Conservation (phyloP, 129 eudicot genomes). For the Helichrysum umbraculigerum region DNA sequence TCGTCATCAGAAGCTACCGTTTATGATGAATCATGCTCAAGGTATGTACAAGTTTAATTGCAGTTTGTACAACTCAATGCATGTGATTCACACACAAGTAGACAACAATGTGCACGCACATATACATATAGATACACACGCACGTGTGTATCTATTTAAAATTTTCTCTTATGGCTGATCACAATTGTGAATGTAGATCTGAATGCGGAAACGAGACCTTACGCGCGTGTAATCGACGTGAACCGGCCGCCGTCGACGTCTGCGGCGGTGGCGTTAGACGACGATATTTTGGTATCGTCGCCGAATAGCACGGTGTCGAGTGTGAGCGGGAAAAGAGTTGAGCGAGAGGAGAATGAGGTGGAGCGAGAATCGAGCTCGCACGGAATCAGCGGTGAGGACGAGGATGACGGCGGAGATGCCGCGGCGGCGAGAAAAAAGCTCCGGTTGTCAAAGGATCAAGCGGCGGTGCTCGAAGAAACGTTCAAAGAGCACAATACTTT, state of each 20-base stretch:
- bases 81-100: not conserved
- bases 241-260: constrained; percentile 45
- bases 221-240: constrained; percentile 46
- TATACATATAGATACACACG: constrained; percentile 7
- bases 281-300: constrained; percentile 55
- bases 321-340: constrained; percentile 69
- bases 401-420: constrained; percentile 66
- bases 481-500: constrained; percentile 81
- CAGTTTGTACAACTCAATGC: constrained; percentile 19
- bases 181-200: constrained; percentile 36
- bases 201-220: constrained; percentile 46
- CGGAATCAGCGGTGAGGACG: constrained; percentile 43
- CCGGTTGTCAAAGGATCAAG: constrained; percentile 71
- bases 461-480: constrained; percentile 79
- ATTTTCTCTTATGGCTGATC: constrained; percentile 5
- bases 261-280: constrained; percentile 51
- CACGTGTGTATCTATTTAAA: constrained; percentile 11
- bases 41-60: constrained; percentile 21
- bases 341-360: constrained; percentile 60
- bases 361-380: constrained; percentile 61
- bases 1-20: constrained; percentile 35
- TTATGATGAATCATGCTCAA: constrained; percentile 26
- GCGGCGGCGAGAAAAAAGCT: constrained; percentile 73
- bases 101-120: not conserved
- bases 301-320: constrained; percentile 90